Base-by-base conservation (phyloP, 2,329 filamentous ascomycete genomes). In the Penicillium sp. region DNA sequence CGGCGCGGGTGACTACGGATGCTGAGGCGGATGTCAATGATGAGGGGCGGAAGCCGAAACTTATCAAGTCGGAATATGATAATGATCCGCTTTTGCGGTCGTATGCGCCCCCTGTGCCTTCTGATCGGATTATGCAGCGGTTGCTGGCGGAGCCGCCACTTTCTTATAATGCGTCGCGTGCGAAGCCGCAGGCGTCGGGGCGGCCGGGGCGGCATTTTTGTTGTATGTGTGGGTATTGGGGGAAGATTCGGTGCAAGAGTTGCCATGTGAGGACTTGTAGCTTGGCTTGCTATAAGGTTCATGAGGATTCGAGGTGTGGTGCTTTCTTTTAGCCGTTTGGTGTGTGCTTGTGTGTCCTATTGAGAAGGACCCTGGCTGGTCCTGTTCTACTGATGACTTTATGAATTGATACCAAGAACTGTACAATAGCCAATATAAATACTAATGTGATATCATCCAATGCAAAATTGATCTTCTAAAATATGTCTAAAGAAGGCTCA, bases 191-290 rank as follows among this genome's bases (percentile, higher is more conserved):
- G 1, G 45, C 58, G 1, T 57, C 60, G 1, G 55, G 59, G 6
- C 69, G 64, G 38, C 64, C 72, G 9, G 61, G 62, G 35, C 62
- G 73, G 29, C 57, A 65, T 42, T 76, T 76, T 53, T 76, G 74
- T 55, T 67, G 67, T 43, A 70, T 76, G 53, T 76, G 74, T 56
- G 74, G 74, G 10, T 76, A 76, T 48, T 76, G 74, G 74, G 74
- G 74, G 0, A 72, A 72, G 56, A 69, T 75, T 28, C 67, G 69
- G 56, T 76, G 74, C 58, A 68, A 68, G 60, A 74, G 66, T 48
- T 76, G 74, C 56, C 71, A 70, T 47, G 64, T 70, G 45, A 59
- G 73, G 53, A 72, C 70, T 9, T 76, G 74, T 61, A 71, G 74
- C 33, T 53, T 75, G 49, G 72, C 72, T 43, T 76, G 74, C 57